Evolutionary conservation across 179 eudicot genomes (phyloP), one percentile per base, ranked within the genome.

Genomic region (Drosera spatulata): DNA sequence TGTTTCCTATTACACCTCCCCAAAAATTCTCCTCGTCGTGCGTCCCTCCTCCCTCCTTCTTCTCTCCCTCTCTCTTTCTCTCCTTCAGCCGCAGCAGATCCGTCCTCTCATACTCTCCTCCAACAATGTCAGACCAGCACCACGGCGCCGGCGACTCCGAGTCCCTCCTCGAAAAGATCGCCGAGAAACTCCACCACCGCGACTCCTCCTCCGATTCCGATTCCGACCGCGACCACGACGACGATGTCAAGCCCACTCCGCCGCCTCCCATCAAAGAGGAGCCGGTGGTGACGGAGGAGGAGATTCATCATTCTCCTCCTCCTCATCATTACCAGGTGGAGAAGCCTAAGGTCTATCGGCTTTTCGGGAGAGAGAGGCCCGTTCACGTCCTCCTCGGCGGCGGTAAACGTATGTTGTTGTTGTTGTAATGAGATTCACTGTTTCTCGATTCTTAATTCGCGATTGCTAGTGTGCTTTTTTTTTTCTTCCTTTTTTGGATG

Each of bases 371-470:
- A 12, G 73, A 82, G 61, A 72, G 75, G 54, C 95, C 90, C 12
- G 68, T 87, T 67, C 90, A 87, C 70, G 59, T 75, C 39, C 85
- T 82, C 63, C 79, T 87, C 2, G 90, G 95, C 12, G 87, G 85
- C 41, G 95, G 95, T 60, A 84, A 76, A 77, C 69, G 89, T 83
- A 64, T 15, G 83, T 13, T 41, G n/a, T 37, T 39, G 13, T 10
- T 54, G 10, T 22, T 22, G 33, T 22, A 22, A 22, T 22, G 33
- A 22, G 12, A 51, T 43, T 43, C 45, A 43, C 8, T 43, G 45
- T 43, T 4, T 43, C 8, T 43, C 2, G 45, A 43, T 43, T 4
- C 45, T 43, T 43, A 7, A 43, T 43, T 43, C 33, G 33, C 0
- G 33, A 22, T 22, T 22, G 33, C 33, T 22, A 22, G 0, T 22